These are phyloP conservation scores for Cercospora sp. DNA, from an alignment of 2,329 filamentous ascomycete genomes.

Conservation along the genomic window DNA sequence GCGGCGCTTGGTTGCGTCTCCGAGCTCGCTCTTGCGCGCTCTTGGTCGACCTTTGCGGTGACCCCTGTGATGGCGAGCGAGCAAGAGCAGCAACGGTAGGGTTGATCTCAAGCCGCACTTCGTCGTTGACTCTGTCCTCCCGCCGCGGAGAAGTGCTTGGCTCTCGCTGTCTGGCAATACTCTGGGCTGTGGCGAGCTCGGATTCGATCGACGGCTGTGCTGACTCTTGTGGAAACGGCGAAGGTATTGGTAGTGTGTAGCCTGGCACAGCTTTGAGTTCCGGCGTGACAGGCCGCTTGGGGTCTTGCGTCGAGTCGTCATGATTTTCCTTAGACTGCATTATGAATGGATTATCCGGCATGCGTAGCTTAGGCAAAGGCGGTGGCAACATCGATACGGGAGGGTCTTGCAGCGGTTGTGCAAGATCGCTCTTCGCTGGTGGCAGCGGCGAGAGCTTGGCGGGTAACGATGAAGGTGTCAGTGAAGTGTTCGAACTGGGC, in stretches of 20 bases:
- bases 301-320: not conserved
- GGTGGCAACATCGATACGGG: conserved; percentile 29
- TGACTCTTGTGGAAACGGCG: conserved; percentile 36
- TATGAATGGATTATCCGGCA: conserved; percentile 19
- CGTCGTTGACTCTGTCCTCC: conserved; percentile 2
- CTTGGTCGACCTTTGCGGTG: not conserved
- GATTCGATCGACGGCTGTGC: conserved; percentile 8
- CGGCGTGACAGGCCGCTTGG: conserved; percentile 34
- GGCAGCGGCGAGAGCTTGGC: conserved; percentile 11
- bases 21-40: not conserved
- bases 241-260: conserved; percentile 38
- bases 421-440: not conserved
- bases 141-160: not conserved
- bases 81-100: conserved; percentile 16
- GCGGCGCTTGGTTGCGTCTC: not conserved
- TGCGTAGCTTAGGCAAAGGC: conserved; percentile 31
- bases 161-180: not conserved
- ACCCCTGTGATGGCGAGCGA: not conserved
- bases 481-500: not conserved
- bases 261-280: conserved; percentile 36
- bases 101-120: conserved; percentile 14
- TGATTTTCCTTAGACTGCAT: not conserved
- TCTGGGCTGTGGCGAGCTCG: not conserved
- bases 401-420: not conserved
- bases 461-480: not conserved